Conservation (phyloP, 2,329 filamentous ascomycete species). For the Talaromyces atroroseus region DNA sequence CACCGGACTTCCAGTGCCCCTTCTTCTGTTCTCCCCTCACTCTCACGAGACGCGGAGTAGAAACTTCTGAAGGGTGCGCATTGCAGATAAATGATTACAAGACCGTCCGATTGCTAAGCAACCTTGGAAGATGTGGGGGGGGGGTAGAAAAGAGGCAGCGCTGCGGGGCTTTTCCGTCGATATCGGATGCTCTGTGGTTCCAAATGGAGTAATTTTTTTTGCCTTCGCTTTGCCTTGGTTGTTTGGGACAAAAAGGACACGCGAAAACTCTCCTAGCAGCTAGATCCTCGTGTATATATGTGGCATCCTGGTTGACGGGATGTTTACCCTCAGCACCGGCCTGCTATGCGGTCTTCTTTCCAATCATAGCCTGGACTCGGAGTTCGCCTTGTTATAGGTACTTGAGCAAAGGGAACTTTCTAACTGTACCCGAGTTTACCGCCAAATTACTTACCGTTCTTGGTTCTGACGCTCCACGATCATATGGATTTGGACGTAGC, state of each 20-base stretch:
- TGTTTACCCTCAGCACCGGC: too few relatives aligned
- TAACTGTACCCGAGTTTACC: conserved; percentile 1
- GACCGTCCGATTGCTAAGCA: conserved; percentile 6
- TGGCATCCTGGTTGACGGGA: background rate
- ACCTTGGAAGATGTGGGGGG: too few relatives aligned
- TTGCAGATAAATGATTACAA: background rate
- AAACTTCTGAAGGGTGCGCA: conserved; percentile 1
- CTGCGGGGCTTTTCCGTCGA: conserved; percentile 7
- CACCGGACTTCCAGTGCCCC: background rate
- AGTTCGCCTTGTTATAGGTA: background rate
- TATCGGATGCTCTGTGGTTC: background rate
- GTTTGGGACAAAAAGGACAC: background rate
- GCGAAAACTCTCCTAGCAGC: background rate
- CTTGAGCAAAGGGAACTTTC: background rate
- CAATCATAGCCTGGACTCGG: background rate
- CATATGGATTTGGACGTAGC: background rate
- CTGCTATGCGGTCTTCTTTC: background rate
- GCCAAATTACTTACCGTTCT: background rate
- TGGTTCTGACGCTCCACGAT: background rate
- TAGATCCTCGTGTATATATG: background rate
- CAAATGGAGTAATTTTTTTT: background rate
- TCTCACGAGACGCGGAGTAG: background rate
- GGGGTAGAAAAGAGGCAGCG: conserved; percentile 5
- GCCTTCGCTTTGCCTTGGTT: background rate
- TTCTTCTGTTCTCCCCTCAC: conserved; percentile 1